Evolutionary conservation across 139 green algal genomes (phyloP), one percentile per base, ranked within the genome.

Genomic region (Deuterostichococcus epilithicus): DNA sequence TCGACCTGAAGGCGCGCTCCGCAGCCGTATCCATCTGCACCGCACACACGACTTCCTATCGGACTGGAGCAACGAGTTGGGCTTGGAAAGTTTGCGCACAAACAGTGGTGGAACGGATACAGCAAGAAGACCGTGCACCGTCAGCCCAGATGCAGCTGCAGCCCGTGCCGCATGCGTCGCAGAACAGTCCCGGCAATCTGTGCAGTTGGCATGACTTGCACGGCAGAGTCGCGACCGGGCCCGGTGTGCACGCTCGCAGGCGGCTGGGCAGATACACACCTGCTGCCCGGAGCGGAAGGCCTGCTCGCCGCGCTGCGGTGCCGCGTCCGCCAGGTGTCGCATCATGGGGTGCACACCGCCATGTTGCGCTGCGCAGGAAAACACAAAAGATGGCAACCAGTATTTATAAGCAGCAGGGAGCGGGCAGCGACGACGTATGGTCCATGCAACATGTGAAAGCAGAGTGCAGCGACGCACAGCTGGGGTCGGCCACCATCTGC

Each of bases 271-370:
- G n/a, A n/a, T n/a, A n/a, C n/a, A 0, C 38, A 23, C 44, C n/a
- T 47, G 67, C 63, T 45, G 30, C 28, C 85, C 76, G 5, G 68
- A 76, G n/a, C 76, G 74, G 74, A 85, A 82, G 37, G 83, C 59
- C 26, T 47, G 42, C 69, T 87, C 83, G 1, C 80, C 79, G 6
- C 25, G 42, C 76, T 83, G 76, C 4, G 82, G 82, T 15, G 82
- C 77, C 26, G 81, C 68, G 20, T 82, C 81, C 1, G 81, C 73
- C 33, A 94, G 18, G 69, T 71, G 70, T 32, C 86, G 78, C 71
- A 92, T 80, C 84, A 91, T 93, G 74, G 87, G 89, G 72, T 93
- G 84, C n/a, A 88, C 78, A 28, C 78, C 72, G n/a, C 45, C 63
- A 37, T 63, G 52, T 63, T 25, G 13, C 10, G 52, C 52, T 63